phyloP scores from a whole-genome alignment of 179 eudicot species.

The Heliamphora pulchella region DNA sequence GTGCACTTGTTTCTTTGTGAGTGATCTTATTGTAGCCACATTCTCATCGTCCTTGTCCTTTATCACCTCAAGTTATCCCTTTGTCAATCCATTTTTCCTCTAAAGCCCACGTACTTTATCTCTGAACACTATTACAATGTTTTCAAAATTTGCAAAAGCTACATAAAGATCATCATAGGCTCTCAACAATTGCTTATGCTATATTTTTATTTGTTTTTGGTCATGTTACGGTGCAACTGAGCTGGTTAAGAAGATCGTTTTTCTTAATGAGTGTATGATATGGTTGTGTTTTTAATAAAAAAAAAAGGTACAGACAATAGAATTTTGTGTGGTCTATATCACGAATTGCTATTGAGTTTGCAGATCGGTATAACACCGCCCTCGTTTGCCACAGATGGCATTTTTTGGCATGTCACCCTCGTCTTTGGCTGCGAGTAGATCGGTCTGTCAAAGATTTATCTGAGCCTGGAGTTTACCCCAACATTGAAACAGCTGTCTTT shows the following conservation, averaged over 20 bases:
- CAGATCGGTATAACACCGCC: slow-evolving; percentile 99
- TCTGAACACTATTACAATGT: no score
- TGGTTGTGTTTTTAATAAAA: neutral
- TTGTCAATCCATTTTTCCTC: no score
- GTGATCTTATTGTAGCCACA: no score
- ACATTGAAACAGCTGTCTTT: slow-evolving; percentile 69
- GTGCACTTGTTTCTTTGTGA: no score
- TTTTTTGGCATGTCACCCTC: slow-evolving; percentile 96
- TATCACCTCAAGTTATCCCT: no score
- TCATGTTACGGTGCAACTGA: neutral
- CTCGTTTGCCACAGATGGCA: slow-evolving; percentile 99
- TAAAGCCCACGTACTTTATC: no score
- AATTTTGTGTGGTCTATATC: slow-evolving; percentile 16
- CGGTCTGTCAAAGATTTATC: slow-evolving; percentile 49
- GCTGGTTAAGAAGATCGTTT: slow-evolving; percentile 1
- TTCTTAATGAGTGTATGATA: neutral
- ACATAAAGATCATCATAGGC: no score
- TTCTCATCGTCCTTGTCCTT: no score
- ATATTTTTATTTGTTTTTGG: no score
- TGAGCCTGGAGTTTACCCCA: slow-evolving; percentile 66
- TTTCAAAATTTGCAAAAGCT: no score
- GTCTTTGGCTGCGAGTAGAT: slow-evolving; percentile 90
- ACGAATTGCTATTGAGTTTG: slow-evolving; percentile 59
- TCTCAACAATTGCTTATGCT: no score
- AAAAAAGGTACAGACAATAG: neutral